Evolutionary conservation across 306 rosid species (phyloP), one percentile per base, ranked within the genome.

Genomic region (Acmispon strigosus): DNA sequence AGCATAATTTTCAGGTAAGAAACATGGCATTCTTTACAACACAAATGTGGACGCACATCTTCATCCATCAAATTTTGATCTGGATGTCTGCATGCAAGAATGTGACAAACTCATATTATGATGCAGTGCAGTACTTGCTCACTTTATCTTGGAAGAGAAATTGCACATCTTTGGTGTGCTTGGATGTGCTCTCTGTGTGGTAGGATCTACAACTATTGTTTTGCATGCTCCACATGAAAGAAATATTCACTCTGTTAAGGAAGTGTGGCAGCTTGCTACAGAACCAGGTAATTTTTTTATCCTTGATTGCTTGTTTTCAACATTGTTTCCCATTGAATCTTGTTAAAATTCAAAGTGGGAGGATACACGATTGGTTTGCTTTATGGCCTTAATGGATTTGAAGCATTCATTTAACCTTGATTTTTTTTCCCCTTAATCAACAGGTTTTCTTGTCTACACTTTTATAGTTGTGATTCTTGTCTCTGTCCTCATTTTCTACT

Each of bases 71-170:
- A 32, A 29, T 50, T 47, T 60, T 49, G 47, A 17, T 34, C 19
- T 55, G n/a, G 43, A 63, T 61, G 53, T 6, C 2, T 62, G 29
- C 36, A 42, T 68, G 58, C 8, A 41, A 42, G 22, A 51, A 77
- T 56, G 70, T 70, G 65, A 66, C 41, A 69, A 66, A 80, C 57
- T 62, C 48, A 55, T 76, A 15, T 75, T 60, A 52, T 68, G 62
- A 27, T 89, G 84, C 97, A 94, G 98, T 83, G 92, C 97, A 81
- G 92, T 86, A 66, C 86, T 94, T 20, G 98, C 98, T 81, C 97
- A 91, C 81, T 86, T 91, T 77, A 87, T 94, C 45, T 78, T 94
- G 82, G 15, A 80, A 70, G 99, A 94, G 75, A 91, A 47, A 52
- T 63, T 94, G 64, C 99, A 91, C 65, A 76, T 87, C 13, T 89